Percentiles rank a stretch among this genome's conserved stretches.
Evolutionary conservation across 2,329 filamentous ascomycete species (phyloP).

Genomic region (Bretziella fagacearum): DNA sequence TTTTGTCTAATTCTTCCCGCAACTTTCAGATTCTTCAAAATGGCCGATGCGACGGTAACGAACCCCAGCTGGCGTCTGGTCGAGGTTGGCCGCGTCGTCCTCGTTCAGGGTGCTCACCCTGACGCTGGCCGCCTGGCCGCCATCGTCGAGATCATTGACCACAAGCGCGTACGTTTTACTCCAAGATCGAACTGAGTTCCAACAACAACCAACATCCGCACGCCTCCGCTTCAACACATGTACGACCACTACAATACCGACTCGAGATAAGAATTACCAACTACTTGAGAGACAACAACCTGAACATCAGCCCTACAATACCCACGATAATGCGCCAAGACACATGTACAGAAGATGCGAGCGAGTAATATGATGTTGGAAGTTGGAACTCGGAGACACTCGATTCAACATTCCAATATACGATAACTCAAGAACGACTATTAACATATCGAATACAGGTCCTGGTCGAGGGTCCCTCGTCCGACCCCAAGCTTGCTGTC

Average conservation of each 20-base stretch:
- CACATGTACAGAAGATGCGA: not conserved
- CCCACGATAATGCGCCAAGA: not conserved
- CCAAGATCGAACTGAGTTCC: slow-evolving; percentile 10
- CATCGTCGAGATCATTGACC: slow-evolving; percentile 99
- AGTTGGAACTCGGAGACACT: not conserved
- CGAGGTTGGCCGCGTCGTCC: slow-evolving; percentile 93
- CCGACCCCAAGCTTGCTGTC: slow-evolving; percentile 60
- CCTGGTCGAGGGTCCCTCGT: slow-evolving; percentile 86
- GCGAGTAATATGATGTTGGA: not conserved
- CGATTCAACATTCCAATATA: not conserved
- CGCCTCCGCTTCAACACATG: too few relatives aligned
- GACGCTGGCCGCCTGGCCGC: slow-evolving; percentile 73
- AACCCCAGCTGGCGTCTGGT: slow-evolving; percentile 84
- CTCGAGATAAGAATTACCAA: not conserved
- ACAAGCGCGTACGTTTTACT: slow-evolving; percentile 83
- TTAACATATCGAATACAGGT: slow-evolving; percentile 39
- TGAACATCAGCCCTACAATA: not conserved
- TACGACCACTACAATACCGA: not conserved
- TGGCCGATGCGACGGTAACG: slow-evolving; percentile 70
- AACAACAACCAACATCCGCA: slow-evolving; percentile 2
- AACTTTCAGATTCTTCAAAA: slow-evolving; percentile 33
- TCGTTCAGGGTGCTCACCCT: slow-evolving; percentile 66
- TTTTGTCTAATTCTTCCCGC: slow-evolving; percentile 16
- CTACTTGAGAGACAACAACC: not conserved
- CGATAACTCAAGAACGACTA: not conserved